Base-by-base conservation (phyloP, 2,329 filamentous ascomycete species). In the Monosporascus sp. region DNA sequence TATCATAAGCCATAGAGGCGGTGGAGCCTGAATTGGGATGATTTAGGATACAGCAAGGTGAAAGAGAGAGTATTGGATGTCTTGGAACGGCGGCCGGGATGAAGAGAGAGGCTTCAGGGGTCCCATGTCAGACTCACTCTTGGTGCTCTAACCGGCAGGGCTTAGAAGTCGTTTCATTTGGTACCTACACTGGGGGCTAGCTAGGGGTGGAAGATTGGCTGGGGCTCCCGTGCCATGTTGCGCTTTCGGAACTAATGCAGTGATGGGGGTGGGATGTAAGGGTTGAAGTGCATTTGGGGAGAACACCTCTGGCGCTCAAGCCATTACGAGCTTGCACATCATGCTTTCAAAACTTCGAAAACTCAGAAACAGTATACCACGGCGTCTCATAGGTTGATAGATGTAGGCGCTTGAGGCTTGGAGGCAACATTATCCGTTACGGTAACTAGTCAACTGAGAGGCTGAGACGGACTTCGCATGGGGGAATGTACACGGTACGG, bases 11-110 rank as follows among this genome's bases (percentile, higher is more conserved):
- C 59, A 54, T 56, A 56, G 53, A 60, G 64, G 56, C 60, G 56
- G 62, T 62, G 61, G 61, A 61, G 56, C 60, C 52, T 58, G 56
- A 63, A 63, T 62, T 63, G 62, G 62, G 60, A 56, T 60, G 61
- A 52, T 53, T 60, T 40, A 45, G 24, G 36, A 52, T 36, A 46
- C 34, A 34, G 43, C n/a, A 26, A 46, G 31, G 47, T 37, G 48
- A 41, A 47, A 34, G 20, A 52, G 34, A 36, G 48, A 50, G 14
- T 11, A 38, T 40, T 49, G 40, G 45, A 37, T 52, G 31, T 52
- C 22, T 66, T 63, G 63, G 62, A 53, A 59, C 54, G 44, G 61
- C 61, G 59, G 61, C 64, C 64, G 66, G 65, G 66, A 66, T 69
- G 58, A 66, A 69, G 62, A 53, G 60, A 55, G 48, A 22, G 7